A percentile compares a stretch with the other conserved stretches of the same genome.
phyloP scores from a whole-genome alignment of 2,329 filamentous ascomycete genomes.

The Pseudonectria buxi region DNA sequence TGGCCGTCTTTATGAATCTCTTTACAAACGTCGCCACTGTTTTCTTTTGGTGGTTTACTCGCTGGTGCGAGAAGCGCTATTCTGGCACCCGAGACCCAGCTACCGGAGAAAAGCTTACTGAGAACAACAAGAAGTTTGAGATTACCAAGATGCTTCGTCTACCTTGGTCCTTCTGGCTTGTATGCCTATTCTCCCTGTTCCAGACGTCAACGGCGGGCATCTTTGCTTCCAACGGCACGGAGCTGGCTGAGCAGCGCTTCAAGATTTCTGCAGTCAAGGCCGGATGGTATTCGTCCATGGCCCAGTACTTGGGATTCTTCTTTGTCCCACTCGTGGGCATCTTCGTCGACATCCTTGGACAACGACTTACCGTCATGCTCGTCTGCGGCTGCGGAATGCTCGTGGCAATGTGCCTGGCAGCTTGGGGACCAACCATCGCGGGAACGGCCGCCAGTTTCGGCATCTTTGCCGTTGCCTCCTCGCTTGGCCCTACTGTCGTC shows the following conservation, averaged over 20 bases:
- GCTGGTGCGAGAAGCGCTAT: slow-evolving; percentile 42
- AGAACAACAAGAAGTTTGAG: slow-evolving; percentile 53
- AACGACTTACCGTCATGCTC: slow-evolving; percentile 47
- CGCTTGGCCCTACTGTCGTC: slow-evolving; percentile 50
- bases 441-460: slow-evolving; percentile 55
- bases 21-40: slow-evolving; percentile 52
- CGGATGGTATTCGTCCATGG: slow-evolving; percentile 53
- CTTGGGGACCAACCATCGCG: slow-evolving; percentile 39
- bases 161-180: slow-evolving; percentile 53
- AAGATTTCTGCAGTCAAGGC: slow-evolving; percentile 46
- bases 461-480: slow-evolving; percentile 49
- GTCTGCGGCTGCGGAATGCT: slow-evolving; percentile 44
- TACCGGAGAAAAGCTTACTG: slow-evolving; percentile 52
- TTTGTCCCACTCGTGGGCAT: slow-evolving; percentile 49
- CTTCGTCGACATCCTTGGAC: slow-evolving; percentile 50
- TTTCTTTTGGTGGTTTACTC: slow-evolving; percentile 50
- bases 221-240: slow-evolving; percentile 52
- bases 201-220: slow-evolving; percentile 49
- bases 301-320: slow-evolving; percentile 52
- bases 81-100: slow-evolving; percentile 43
- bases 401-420: slow-evolving; percentile 47
- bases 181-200: slow-evolving; percentile 50
- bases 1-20: slow-evolving; percentile 55
- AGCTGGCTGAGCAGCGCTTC: slow-evolving; percentile 54
- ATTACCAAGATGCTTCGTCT: slow-evolving; percentile 47